Base-by-base conservation (phyloP, 2,329 filamentous ascomycete genomes). In the Cladobotryum mycophilum region DNA sequence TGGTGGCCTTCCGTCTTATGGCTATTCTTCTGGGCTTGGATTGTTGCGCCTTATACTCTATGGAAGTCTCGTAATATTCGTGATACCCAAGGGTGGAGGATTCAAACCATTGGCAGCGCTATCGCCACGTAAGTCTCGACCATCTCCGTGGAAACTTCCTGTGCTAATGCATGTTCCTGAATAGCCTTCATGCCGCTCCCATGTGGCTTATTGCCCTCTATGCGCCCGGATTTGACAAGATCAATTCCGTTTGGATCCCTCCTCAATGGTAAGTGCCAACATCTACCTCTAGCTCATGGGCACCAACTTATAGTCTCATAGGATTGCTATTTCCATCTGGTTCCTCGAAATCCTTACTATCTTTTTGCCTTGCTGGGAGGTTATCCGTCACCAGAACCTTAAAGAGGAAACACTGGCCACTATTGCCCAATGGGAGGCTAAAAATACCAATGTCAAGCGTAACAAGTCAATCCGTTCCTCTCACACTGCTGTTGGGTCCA, bases 11-110 rank as follows among this genome's bases (percentile, higher is more conserved):
- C 76, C 1, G 72, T 81, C 36, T 65, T 81, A 20, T 85, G 80
- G 80, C 81, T 83, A 56, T 70, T 81, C 41, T 63, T 79, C 52
- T 85, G 80, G 80, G 72, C 79, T 5, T 83, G 78, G 74, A 60
- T 80, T 20, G 75, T 79, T 49, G 80, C 81, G 2, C 80, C 82
- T 2, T 69, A 75, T 53, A 68, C 84, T 46, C 69, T 86, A 2
- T 85, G 77, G 73, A 74, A 76, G 56, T 78, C 82, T 38, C 74
- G 81, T 30, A 67, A 73, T n/a, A 82, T 86, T 54, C 71, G 72
- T 30, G 83, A 86, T 57, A 81, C 81, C 2, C 78, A 83, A 55
- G 78, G 81, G 45, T 86, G 83, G 83, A 73, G 81, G 7, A 59
- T 76, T 2, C 82, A 85, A 61, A 86, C 81, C 12, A 77, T 80